A percentile compares a stretch with the other conserved stretches of the same genome.
Evolutionary conservation across 306 rosid genomes (phyloP).

Genomic region (Dryas octopetala): DNA sequence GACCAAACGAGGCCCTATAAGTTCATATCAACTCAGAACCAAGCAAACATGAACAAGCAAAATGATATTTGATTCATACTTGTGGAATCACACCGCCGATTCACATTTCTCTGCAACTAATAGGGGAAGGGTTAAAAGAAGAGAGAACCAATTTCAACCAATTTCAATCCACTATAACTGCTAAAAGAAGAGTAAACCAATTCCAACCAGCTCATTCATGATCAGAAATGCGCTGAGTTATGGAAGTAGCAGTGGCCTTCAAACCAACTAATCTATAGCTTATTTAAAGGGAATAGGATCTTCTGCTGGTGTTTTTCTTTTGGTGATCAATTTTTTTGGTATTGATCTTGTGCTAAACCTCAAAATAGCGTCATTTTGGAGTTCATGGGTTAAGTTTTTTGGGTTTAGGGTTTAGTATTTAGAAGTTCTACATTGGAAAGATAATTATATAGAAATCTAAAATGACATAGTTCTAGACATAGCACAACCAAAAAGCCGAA

Average conservation of each 20-base stretch:
- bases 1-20: background rate
- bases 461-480: too few species aligned
- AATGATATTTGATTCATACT: constrained; percentile 3
- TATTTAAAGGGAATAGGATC: too few species aligned
- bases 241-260: constrained; percentile 25
- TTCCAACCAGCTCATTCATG: constrained; percentile 25
- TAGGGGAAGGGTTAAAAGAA: constrained; percentile 10
- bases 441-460: too few species aligned
- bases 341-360: too few species aligned
- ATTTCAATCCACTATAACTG: constrained; percentile 13
- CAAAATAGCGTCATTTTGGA: too few species aligned
- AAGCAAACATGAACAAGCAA: background rate
- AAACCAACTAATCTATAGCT: constrained; percentile 24
- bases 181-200: constrained; percentile 19
- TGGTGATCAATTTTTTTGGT: too few species aligned
- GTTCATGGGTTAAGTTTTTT: too few species aligned
- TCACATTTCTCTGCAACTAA: background rate
- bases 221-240: constrained; percentile 23
- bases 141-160: constrained; percentile 22
- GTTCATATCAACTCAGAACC: background rate
- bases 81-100: background rate
- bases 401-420: too few species aligned
- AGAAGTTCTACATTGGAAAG: too few species aligned
- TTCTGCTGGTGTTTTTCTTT: too few species aligned
- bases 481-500: too few species aligned